Percentiles rank a stretch among this genome's conserved stretches.
Conservation (phyloP, 2,329 filamentous ascomycete genomes). For the Aspergillus floridensis region DNA sequence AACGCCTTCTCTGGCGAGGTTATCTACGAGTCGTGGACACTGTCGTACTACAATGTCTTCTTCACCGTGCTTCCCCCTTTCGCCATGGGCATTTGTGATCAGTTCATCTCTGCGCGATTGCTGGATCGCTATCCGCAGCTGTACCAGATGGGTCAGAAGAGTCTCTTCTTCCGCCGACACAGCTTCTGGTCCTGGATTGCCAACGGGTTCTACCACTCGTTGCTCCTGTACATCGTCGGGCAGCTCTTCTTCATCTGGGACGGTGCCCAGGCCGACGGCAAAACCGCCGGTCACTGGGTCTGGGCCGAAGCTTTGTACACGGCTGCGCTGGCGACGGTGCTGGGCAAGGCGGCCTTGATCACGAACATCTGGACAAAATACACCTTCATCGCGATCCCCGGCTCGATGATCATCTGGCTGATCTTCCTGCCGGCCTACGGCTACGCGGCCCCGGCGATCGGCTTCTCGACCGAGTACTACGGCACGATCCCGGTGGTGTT, state of each 20-base stretch:
- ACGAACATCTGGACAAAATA: slow-evolving; percentile 99
- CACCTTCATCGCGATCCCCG: slow-evolving; percentile 90
- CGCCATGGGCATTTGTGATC: slow-evolving; percentile 93
- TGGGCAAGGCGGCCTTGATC: slow-evolving; percentile 90
- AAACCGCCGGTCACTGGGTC: slow-evolving; percentile 89
- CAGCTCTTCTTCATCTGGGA: slow-evolving; percentile 81
- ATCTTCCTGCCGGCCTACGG: slow-evolving; percentile 85
- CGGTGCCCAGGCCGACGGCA: slow-evolving; percentile 73
- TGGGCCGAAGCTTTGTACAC: slow-evolving; percentile 97
- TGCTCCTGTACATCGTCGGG: slow-evolving; percentile 84
- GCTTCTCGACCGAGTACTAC: slow-evolving; percentile 78
- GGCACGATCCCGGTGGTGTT: slow-evolving; percentile 81
- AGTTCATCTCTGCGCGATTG: slow-evolving; percentile 91
- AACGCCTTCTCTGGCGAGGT: slow-evolving; percentile 97
- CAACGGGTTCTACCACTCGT: slow-evolving; percentile 93
- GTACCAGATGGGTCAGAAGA: slow-evolving; percentile 88
- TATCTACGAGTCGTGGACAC: slow-evolving; percentile 98
- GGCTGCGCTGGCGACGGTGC: slow-evolving; percentile 84
- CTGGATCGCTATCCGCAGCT: slow-evolving; percentile 95
- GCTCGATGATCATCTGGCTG: slow-evolving; percentile 88
- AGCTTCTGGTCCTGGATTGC: slow-evolving; percentile 90
- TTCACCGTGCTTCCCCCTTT: slow-evolving; percentile 93
- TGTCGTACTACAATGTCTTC: slow-evolving; percentile 99
- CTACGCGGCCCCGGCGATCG: slow-evolving; percentile 76
- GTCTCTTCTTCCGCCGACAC: slow-evolving; percentile 87